Conservation (phyloP, 2,329 filamentous ascomycete species). For the Aspergillus felis region DNA sequence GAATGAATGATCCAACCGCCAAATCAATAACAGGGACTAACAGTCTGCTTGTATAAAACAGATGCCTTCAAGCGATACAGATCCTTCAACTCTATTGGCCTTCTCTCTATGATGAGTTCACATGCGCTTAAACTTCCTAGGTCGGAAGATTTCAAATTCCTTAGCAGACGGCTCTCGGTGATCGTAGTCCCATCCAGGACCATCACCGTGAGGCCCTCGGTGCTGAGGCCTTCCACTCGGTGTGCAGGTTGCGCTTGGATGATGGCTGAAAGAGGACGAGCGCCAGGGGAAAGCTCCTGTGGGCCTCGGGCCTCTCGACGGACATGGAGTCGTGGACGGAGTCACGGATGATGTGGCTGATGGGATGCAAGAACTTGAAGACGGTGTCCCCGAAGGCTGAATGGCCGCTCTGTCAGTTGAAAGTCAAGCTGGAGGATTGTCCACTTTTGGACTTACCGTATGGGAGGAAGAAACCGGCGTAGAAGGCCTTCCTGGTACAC, state of each 20-base stretch:
- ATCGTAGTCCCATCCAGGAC: neutral
- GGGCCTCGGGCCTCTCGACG: neutral
- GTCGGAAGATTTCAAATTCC: neutral
- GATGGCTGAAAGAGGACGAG: neutral
- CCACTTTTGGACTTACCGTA: constrained; percentile 2
- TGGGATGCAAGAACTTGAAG: constrained; percentile 1
- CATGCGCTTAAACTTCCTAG: neutral
- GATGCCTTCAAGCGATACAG: neutral
- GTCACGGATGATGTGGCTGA: neutral
- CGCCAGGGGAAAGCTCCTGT: neutral
- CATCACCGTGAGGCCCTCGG: neutral
- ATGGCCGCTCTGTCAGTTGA: neutral
- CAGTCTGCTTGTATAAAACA: neutral
- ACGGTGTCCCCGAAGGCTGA: constrained; percentile 1
- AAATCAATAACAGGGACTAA: neutral
- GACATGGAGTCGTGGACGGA: neutral
- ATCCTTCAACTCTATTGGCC: neutral
- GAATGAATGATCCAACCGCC: constrained; percentile 17
- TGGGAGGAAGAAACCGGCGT: constrained; percentile 4
- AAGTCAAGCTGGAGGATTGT: neutral
- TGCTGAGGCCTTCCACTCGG: neutral
- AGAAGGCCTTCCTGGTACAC: constrained; percentile 15
- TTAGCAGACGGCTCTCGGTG: neutral
- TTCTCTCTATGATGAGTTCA: neutral
- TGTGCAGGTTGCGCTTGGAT: neutral